Conservation (phyloP, 2,329 filamentous ascomycete species). For the Tolypocladium cylindrosporum region DNA sequence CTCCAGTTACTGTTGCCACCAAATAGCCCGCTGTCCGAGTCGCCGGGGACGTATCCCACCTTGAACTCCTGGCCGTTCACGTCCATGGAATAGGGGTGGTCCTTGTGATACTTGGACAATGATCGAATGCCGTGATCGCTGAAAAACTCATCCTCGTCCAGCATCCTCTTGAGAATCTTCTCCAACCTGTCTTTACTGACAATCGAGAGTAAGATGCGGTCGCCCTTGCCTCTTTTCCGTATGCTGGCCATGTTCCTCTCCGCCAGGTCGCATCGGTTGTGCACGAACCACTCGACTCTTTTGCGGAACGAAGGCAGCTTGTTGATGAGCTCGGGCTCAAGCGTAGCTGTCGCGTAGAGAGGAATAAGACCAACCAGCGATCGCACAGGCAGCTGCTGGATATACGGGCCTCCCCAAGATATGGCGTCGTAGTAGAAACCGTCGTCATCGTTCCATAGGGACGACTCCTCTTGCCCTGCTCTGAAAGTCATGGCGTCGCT, state of each 20-base stretch:
- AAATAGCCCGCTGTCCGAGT: constrained; percentile 90
- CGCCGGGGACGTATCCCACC: constrained; percentile 86
- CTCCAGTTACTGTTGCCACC: constrained; percentile 98
- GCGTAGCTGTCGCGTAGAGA: constrained; percentile 80
- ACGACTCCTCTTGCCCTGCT: constrained; percentile 62
- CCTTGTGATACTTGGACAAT: constrained; percentile 81
- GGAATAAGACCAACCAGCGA: constrained; percentile 92
- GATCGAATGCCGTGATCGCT: constrained; percentile 86
- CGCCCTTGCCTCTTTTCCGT: constrained; percentile 77
- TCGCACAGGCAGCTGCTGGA: constrained; percentile 82
- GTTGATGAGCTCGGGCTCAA: constrained; percentile 90
- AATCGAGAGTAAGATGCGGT: constrained; percentile 78
- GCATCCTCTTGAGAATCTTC: constrained; percentile 83
- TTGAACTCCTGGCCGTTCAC: constrained; percentile 86
- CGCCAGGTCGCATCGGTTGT: constrained; percentile 75
- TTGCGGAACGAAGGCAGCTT: constrained; percentile 89
- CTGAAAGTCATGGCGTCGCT: constrained; percentile 93
- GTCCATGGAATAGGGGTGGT: constrained; percentile 88
- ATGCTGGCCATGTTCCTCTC: constrained; percentile 94
- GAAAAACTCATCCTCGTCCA: constrained; percentile 89
- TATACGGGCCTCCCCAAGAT: constrained; percentile 88
- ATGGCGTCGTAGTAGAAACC: constrained; percentile 99
- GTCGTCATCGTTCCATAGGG: constrained; percentile 92
- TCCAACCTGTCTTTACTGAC: constrained; percentile 89
- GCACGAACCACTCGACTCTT: constrained; percentile 86